Percentiles rank a stretch among this genome's conserved stretches.
These are phyloP conservation scores for Mycena sp. DNA, from an alignment of 1,284 basidiomycete species.

Conservation along the genomic window DNA sequence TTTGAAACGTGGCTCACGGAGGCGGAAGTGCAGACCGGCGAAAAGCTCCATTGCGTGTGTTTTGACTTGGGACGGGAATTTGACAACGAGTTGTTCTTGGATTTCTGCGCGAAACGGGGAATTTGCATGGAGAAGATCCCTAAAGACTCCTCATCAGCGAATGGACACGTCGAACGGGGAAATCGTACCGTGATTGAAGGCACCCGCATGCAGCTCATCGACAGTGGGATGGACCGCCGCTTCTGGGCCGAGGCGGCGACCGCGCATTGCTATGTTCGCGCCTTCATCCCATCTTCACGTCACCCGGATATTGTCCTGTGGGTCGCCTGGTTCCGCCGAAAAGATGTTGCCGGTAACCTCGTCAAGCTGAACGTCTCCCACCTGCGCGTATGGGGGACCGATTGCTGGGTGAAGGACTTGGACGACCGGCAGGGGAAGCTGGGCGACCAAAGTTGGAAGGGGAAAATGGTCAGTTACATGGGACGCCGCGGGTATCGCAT, in stretches of 20 bases:
- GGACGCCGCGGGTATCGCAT: conserved; percentile 17
- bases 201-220: neutral
- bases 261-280: conserved; percentile 5
- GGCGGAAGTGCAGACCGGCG: conserved; percentile 29
- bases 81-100: conserved; percentile 12
- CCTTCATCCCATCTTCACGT: conserved; percentile 20
- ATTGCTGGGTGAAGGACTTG: conserved; percentile 17
- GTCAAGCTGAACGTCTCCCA: conserved; percentile 24
- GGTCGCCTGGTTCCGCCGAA: neutral
- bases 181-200: conserved; percentile 10
- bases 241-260: conserved; percentile 10
- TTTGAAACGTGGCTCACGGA: conserved; percentile 24
- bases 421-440: conserved; percentile 9
- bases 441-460: conserved; percentile 8
- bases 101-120: conserved; percentile 4
- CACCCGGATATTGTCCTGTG: neutral
- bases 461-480: conserved; percentile 16
- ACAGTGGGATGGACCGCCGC: neutral
- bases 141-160: conserved; percentile 15
- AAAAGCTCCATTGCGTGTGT: conserved; percentile 15
- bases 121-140: conserved; percentile 27
- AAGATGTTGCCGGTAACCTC: neutral
- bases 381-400: conserved; percentile 23
- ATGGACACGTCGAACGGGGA: conserved; percentile 2
- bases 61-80: conserved; percentile 26